Evolutionary conservation across 2,329 filamentous ascomycete genomes (phyloP).

Genomic region (Teratosphaeriaceae sp.): DNA sequence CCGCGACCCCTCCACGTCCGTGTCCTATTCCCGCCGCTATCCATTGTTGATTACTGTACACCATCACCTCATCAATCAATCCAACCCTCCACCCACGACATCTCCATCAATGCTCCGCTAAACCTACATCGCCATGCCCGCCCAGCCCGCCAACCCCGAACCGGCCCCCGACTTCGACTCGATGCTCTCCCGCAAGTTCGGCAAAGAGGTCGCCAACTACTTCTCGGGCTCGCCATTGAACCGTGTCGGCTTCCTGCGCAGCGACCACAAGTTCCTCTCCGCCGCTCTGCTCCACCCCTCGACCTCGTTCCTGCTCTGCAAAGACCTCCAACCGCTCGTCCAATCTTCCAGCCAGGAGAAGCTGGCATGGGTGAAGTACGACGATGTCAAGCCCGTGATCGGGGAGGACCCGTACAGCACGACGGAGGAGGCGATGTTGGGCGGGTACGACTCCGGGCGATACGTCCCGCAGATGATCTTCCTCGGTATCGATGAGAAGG

Average conservation of each 20-base stretch:
- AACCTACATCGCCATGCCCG: conserved; percentile 3
- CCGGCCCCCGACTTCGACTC: conserved; percentile 54
- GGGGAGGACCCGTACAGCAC: conserved; percentile 64
- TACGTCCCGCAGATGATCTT: conserved; percentile 71
- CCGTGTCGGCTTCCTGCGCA: conserved; percentile 69
- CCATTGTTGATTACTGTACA: conserved; percentile 2
- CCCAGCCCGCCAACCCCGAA: conserved; percentile 45
- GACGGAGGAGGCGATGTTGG: conserved; percentile 66
- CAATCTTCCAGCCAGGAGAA: conserved; percentile 43
- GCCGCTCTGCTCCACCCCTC: conserved; percentile 59
- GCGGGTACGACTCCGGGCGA: conserved; percentile 64
- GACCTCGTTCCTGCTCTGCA: conserved; percentile 70
- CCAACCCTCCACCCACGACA: neutral
- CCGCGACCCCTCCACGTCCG: neutral
- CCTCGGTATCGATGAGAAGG: conserved; percentile 69
- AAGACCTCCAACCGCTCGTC: conserved; percentile 66
- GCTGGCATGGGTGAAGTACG: conserved; percentile 61
- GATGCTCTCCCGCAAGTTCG: conserved; percentile 71
- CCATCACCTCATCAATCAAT: neutral
- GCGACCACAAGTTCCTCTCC: conserved; percentile 63
- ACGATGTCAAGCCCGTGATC: conserved; percentile 64
- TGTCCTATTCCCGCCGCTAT: no score
- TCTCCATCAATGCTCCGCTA: neutral
- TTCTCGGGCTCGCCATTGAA: conserved; percentile 72
- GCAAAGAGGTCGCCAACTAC: conserved; percentile 76